Conservation (phyloP, 2,329 filamentous ascomycete species). For the Fusarium sp. region DNA sequence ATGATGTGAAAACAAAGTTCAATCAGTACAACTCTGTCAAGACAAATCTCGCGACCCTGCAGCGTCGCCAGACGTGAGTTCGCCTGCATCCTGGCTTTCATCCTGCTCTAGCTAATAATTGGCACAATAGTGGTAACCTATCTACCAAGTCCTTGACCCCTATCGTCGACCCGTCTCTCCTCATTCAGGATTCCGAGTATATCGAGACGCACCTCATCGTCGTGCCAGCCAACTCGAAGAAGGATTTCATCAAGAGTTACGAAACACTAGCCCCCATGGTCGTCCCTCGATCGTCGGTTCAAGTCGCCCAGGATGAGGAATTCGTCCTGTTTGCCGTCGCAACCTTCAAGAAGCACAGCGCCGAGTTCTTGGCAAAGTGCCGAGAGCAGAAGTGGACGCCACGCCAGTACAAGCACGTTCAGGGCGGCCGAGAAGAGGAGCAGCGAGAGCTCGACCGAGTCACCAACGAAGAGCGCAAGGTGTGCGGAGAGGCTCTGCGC, state of each 20-base stretch:
- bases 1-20: conserved; percentile 94
- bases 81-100: not conserved
- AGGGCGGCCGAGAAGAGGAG: conserved; percentile 91
- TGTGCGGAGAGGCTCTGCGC: conserved; percentile 91
- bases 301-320: conserved; percentile 88
- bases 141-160: conserved; percentile 93
- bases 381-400: conserved; percentile 95
- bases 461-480: conserved; percentile 86
- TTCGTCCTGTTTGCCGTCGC: conserved; percentile 90
- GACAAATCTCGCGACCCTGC: conserved; percentile 81
- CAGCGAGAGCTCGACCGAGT: conserved; percentile 86
- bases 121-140: conserved; percentile 79
- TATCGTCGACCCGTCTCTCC: conserved; percentile 82
- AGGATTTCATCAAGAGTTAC: conserved; percentile 91
- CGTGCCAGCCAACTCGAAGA: conserved; percentile 82
- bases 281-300: conserved; percentile 85
- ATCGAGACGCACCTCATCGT: conserved; percentile 95
- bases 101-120: conserved; percentile 6
- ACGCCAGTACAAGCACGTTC: conserved; percentile 91
- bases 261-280: conserved; percentile 92
- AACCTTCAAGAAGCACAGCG: conserved; percentile 90
- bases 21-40: conserved; percentile 94
- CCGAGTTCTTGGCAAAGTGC: conserved; percentile 91
- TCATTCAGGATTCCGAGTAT: conserved; percentile 94
- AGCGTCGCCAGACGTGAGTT: conserved; percentile 87